These are phyloP conservation scores for Trametes villosa DNA, from an alignment of 768 basidiomycete genomes.

Conservation along the genomic window DNA sequence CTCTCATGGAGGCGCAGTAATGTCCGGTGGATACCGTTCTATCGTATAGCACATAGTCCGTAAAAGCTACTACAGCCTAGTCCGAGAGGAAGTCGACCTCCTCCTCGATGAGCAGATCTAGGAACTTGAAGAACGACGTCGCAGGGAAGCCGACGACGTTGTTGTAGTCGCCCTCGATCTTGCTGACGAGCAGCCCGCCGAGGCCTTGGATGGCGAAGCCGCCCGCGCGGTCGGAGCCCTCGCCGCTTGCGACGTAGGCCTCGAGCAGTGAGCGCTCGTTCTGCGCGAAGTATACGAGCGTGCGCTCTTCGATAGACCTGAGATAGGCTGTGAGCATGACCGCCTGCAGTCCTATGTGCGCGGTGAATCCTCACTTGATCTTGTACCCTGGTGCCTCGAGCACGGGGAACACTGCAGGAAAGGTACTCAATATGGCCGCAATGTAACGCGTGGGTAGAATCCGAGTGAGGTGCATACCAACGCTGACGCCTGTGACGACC, in stretches of 20 bases:
- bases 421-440: background rate
- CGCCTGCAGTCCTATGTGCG: background rate
- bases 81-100: conserved; percentile 68
- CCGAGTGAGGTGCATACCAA: conserved; percentile 52
- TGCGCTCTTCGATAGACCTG: conserved; percentile 83
- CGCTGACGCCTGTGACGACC: conserved; percentile 87
- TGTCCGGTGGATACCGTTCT: no score
- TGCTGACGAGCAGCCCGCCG: conserved; percentile 80
- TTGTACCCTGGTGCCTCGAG: conserved; percentile 76
- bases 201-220: conserved; percentile 94
- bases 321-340: background rate
- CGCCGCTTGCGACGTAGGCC: conserved; percentile 84
- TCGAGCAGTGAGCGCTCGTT: conserved; percentile 59
- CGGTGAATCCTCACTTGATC: conserved; percentile 54
- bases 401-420: conserved; percentile 67
- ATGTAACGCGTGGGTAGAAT: background rate
- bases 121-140: conserved; percentile 77
- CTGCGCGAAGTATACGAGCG: conserved; percentile 77
- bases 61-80: no score
- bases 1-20: no score
- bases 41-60: no score
- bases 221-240: conserved; percentile 88
- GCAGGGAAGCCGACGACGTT: conserved; percentile 95
- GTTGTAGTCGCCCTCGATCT: conserved; percentile 87
- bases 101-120: conserved; percentile 73